Base-by-base conservation (phyloP, 805 yeast genomes). In the Debaryomyces castellii region DNA sequence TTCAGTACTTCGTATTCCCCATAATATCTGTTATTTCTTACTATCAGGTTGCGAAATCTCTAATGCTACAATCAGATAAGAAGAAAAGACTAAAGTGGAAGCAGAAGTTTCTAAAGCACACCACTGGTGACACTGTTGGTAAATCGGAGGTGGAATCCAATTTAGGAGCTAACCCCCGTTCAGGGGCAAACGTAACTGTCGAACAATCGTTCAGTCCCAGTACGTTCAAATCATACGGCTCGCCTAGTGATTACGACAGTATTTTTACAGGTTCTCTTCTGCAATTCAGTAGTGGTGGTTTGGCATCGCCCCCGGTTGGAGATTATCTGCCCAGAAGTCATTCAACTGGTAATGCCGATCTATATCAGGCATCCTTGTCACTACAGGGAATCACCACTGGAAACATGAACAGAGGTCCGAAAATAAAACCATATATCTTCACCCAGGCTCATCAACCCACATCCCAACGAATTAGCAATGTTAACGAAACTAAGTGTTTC, bases 401-500 rank as follows among this genome's bases (percentile, higher is more conserved):
- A 9, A 39, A 14, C 30, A n/a, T 36, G 8, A 38, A 39, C 24
- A 38, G 40, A 25, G 65, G 66, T 2, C 67, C 67, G 14, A 59
- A 53, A 41, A 55, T 63, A 12, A 54, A 56, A 39, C 64, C 64
- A 2, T 59, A 48, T 41, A 48, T 54, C 4, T 55, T 54, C 40
- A 38, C 55, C 9, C 58, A 59, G 41, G 49, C 54, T 5, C 53
- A 49, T 22, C 59, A 49, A 32, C 41, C 45, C 12, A 44, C 40
- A n/a, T 40, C 51, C 22, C 22, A 35, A 17, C 35, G 41, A 23
- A 17, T 42, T 11, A 40, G 39, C 11, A 49, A 41, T 16, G 18
- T 34, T 6, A 21, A 12, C 9, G 44, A 44, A 5, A 24, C 40
- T 5, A 52, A 48, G 23, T 82, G 81, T 48, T 73, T 73, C 43